Evolutionary conservation across 495 filamentous ascomycete genomes (phyloP), one percentile per base, ranked within the genome.

Genomic region (Neurospora discreta): DNA sequence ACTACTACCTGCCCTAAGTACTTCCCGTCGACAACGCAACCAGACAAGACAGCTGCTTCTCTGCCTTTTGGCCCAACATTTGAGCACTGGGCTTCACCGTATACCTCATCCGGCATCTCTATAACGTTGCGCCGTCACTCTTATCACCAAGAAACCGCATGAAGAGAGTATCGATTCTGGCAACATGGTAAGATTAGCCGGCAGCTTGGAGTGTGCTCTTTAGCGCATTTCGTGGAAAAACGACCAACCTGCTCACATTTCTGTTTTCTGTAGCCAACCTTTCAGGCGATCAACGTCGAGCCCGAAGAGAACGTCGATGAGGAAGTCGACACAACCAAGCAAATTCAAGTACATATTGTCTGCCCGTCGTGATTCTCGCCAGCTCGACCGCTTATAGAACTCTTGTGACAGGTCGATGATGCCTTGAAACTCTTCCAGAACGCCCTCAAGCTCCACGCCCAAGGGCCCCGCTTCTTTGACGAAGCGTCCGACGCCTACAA

Each of bases 391-490:
- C 58, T 39, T 52, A 65, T 39, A 33, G 26, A 33, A 65, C 13
- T 26, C 52, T 65, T 18, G 52, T 33, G 5, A 39, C 33, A 95
- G 85, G 95, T 98, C 78, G 95, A 99, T 79, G 95, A 99, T 80
- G 93, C 95, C 38, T 83, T 99, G 73, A 98, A 98, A 82, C 89
- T 95, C 38, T 99, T 98, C 79, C 93, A 98, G 78, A 90, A 85
- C 71, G 95, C 95, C 30, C 83, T 99, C 38, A 97, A 95, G 79
- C 88, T 94, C 73, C 96, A 99, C 77, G 90, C 94, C 5, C 92
- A 95, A 81, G 93, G 95, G 4, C 90, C 93, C 6, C 80, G 80
- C 3, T 91, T 87, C 75, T 96, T 90, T 78, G 78, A 87, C 38
- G 88, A 95, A 78, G 94, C 95, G 13, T 85, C 87, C 30, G 89